Percentiles rank a stretch among this genome's conserved stretches.
Conservation (phyloP, 805 yeast species). For the Starmera dryadoides region DNA sequence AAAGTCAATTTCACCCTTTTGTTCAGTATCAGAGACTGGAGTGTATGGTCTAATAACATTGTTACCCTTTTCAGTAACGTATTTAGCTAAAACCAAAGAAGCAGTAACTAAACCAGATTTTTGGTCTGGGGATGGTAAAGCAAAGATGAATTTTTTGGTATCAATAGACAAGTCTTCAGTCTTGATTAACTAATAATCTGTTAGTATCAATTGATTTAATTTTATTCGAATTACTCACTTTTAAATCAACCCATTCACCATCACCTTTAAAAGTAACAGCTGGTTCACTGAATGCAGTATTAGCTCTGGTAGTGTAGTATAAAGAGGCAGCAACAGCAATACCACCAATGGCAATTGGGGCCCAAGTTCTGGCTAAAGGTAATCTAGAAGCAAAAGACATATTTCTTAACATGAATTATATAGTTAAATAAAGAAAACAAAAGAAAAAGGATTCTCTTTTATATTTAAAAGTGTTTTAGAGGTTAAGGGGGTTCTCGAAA, state of each 20-base stretch:
- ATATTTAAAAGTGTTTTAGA: no score
- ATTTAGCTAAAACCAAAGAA: conserved; percentile 75
- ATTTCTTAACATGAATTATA: background rate
- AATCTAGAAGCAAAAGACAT: conserved; percentile 22
- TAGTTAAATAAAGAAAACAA: no score
- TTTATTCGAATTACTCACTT: conserved; percentile 25
- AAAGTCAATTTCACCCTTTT: conserved; percentile 70
- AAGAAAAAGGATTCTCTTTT: no score
- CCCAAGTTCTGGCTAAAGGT: conserved; percentile 10
- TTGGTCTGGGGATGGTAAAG: conserved; percentile 57
- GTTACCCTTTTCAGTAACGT: conserved; percentile 73
- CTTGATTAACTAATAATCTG: conserved; percentile 18
- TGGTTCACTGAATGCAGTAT: conserved; percentile 28
- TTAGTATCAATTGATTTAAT: no score
- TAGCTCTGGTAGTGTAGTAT: conserved; percentile 11
- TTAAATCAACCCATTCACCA: conserved; percentile 67
- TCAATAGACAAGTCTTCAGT: conserved; percentile 47
- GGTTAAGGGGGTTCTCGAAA: no score
- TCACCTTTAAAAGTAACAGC: conserved; percentile 51
- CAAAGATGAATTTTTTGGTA: conserved; percentile 65
- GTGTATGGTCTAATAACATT: conserved; percentile 77
- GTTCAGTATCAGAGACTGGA: conserved; percentile 66
- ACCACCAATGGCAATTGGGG: conserved; percentile 39
- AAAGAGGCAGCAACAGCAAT: conserved; percentile 36
- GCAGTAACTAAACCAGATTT: conserved; percentile 75